Conservation (phyloP, 2,329 filamentous ascomycete species). For the Aspergillus bombycis region DNA sequence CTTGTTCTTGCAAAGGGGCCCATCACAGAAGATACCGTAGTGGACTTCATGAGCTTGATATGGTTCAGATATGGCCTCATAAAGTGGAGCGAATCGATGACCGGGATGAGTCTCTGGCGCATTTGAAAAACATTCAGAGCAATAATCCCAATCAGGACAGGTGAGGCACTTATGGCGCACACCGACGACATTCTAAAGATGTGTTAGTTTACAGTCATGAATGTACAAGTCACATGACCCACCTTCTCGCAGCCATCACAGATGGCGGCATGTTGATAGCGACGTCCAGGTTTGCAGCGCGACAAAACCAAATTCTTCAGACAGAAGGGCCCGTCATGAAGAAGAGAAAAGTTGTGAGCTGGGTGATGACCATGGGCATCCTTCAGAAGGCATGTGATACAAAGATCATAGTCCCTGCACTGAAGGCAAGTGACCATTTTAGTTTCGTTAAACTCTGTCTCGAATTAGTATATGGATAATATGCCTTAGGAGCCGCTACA, state of each 20-base stretch:
- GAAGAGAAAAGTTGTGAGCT: constrained; percentile 73
- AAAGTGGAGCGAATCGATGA: constrained; percentile 88
- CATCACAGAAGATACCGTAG: constrained; percentile 90
- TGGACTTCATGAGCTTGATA: constrained; percentile 61
- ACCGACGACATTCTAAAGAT: constrained; percentile 71
- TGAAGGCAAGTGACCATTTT: constrained; percentile 82
- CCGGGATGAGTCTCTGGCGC: constrained; percentile 72
- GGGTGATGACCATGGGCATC: constrained; percentile 90
- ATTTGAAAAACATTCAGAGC: constrained; percentile 71
- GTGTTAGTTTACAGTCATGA: constrained; percentile 21
- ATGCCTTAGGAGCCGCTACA: not conserved
- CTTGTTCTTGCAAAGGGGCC: constrained; percentile 74
- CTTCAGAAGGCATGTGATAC: constrained; percentile 75
- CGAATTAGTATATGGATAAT: constrained; percentile 26
- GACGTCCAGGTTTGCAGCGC: constrained; percentile 78
- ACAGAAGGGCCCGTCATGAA: constrained; percentile 53
- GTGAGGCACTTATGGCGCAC: constrained; percentile 95
- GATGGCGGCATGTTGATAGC: constrained; percentile 80
- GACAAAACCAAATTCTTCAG: constrained; percentile 65
- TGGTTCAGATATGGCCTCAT: constrained; percentile 64
- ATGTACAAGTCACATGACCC: constrained; percentile 19
- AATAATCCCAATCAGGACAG: constrained; percentile 98
- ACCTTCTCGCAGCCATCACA: constrained; percentile 90
- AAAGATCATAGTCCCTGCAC: constrained; percentile 92
- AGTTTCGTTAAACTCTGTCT: constrained; percentile 68